Evolutionary conservation across 805 yeast species (phyloP), one percentile per base, ranked within the genome.

Genomic region (Spathaspora arborariae): DNA sequence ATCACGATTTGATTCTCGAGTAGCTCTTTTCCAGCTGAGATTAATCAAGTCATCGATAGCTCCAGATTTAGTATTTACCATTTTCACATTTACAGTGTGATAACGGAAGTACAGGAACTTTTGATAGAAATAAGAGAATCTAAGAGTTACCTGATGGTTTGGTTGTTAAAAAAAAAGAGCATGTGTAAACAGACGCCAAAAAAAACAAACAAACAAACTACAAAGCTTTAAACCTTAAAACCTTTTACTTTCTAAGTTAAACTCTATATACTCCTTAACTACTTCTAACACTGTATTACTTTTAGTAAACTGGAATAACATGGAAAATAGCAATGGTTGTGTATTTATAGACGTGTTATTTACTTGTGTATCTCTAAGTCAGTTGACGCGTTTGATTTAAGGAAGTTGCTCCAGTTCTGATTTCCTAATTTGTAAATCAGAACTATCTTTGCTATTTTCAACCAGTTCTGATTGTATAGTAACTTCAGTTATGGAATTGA

Each of bases 41-140:
- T 52, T 52, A 4, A 63, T 44, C 24, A 62, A 50, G n/a, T 53
- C 56, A 30, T 59, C 60, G 13, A 55, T 45, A 16, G 47, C 15
- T n/a, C 21, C 20, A 22, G 42, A 10, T n/a, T 37, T 20, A 45
- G 43, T 13, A 37, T 33, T 30, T 13, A 15, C n/a, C 35, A 30
- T 30, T 3, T 2, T 30, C n/a, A n/a, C n/a, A n/a, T n/a, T n/a
- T n/a, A n/a, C n/a, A n/a, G n/a, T n/a, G n/a, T n/a, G n/a, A n/a
- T n/a, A n/a, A n/a, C n/a, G 35, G 15, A 15, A 30, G 18, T 6
- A 13, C 9, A 22, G 26, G n/a, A n/a, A n/a, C n/a, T n/a, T 22
- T 6, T 22, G 35, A 30, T n/a, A 13, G 35, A 13, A 8, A 4
- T 2, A 30, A 30, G 35, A 30, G 6, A 30, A 7, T 8, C 16